Evolutionary conservation across 2,329 filamentous ascomycete genomes (phyloP).

Genomic region (Aureobasidium sp.): DNA sequence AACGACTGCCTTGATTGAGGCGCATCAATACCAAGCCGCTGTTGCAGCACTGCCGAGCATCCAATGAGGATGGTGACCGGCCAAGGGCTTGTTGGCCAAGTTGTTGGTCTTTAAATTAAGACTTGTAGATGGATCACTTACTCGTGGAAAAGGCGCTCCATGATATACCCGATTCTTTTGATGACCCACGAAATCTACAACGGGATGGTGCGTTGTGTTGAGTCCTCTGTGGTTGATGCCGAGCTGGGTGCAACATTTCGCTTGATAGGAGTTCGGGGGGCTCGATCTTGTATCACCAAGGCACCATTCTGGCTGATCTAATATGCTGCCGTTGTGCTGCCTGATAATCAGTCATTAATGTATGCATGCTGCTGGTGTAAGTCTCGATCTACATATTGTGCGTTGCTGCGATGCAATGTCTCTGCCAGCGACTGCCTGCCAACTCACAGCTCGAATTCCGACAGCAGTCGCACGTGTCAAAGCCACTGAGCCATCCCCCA

Average conservation of each 20-base stretch:
- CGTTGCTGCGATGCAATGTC: background rate
- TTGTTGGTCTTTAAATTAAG: background rate
- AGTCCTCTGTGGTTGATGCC: background rate
- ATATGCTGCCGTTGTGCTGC: background rate
- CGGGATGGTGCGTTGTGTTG: background rate
- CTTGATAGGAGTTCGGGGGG: background rate
- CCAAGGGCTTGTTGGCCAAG: background rate
- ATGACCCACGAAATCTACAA: background rate
- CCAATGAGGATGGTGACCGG: background rate
- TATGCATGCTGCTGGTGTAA: background rate
- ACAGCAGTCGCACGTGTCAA: conserved; percentile 1
- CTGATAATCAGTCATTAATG: background rate
- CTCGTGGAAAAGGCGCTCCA: background rate
- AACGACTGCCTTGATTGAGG: background rate
- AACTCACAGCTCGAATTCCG: background rate
- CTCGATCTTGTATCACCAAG: background rate
- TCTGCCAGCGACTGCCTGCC: background rate
- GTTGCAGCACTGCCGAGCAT: background rate
- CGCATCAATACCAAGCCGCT: conserved; percentile 2
- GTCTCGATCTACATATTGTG: background rate
- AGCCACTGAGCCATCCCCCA: conserved; percentile 8
- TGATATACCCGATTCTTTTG: background rate
- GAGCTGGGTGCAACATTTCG: background rate
- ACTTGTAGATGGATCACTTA: background rate
- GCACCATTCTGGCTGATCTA: background rate